phyloP scores from a whole-genome alignment of 768 basidiomycete species.

The Lactarius sp. region DNA sequence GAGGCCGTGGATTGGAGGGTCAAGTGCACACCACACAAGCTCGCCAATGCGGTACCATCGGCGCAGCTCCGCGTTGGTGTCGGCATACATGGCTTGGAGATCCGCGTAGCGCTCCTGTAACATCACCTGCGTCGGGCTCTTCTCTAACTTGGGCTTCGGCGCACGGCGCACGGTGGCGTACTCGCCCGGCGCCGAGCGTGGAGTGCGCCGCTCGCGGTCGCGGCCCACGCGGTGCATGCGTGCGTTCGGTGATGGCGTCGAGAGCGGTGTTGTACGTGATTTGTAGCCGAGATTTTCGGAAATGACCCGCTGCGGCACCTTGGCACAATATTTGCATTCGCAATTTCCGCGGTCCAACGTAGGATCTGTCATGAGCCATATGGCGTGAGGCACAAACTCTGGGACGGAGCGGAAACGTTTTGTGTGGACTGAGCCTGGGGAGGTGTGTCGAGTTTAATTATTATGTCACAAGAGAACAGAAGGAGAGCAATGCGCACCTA shows the following conservation, averaged over 20 bases:
- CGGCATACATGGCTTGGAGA: constrained; percentile 51
- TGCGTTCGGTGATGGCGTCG: constrained; percentile 7
- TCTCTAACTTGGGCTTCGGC: constrained; percentile 34
- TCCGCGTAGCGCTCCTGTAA: constrained; percentile 60
- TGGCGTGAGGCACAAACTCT: constrained; percentile 80
- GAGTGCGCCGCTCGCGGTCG: constrained; percentile 15
- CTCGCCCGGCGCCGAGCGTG: constrained; percentile 29
- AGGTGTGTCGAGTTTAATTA: not conserved
- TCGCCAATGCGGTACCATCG: constrained; percentile 67
- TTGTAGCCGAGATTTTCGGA: constrained; percentile 53
- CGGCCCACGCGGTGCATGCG: constrained; percentile 21
- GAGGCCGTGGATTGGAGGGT: constrained; percentile 43
- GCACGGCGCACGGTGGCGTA: constrained; percentile 40
- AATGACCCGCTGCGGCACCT: constrained; percentile 63
- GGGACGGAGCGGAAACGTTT: constrained; percentile 72
- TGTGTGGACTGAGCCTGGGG: constrained; percentile 38
- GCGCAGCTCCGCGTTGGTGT: constrained; percentile 41
- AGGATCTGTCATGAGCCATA: constrained; percentile 65
- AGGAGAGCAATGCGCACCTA: constrained; percentile 42
- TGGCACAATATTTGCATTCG: constrained; percentile 73
- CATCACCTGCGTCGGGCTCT: constrained; percentile 43
- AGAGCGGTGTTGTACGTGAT: constrained; percentile 21
- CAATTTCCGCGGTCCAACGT: constrained; percentile 48
- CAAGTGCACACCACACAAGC: constrained; percentile 63
- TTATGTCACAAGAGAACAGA: not conserved